Evolutionary conservation across 192 early-diverging fungal genomes (phyloP).

Genomic region (Entomortierella chlamydospora): DNA sequence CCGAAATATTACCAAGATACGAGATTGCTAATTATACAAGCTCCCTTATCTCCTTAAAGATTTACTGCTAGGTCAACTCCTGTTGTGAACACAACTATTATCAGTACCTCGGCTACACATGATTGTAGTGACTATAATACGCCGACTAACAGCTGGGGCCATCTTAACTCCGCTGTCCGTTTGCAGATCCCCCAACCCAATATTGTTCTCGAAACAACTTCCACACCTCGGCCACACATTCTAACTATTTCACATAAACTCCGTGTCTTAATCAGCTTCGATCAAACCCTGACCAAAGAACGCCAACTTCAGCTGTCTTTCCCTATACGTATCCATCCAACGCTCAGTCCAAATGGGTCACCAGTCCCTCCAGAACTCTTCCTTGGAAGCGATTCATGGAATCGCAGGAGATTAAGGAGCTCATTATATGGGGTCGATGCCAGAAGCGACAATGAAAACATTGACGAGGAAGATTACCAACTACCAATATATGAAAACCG

Average conservation of each 20-base stretch:
- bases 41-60: neutral
- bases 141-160: conserved; percentile 14
- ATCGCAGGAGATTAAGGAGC: neutral
- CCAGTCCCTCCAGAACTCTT: conserved; percentile 23
- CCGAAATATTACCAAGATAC: no score
- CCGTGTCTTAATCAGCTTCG: conserved; percentile 28
- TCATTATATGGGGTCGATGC: conserved; percentile 8
- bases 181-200: conserved; percentile 42
- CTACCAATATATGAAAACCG: conserved; percentile 41
- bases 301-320: conserved; percentile 42
- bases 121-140: conserved; percentile 4
- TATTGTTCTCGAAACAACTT: conserved; percentile 3
- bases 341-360: neutral
- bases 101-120: conserved; percentile 32
- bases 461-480: conserved; percentile 10
- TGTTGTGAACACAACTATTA: conserved; percentile 7
- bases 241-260: conserved; percentile 26
- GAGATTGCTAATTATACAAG: neutral
- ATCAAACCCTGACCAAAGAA: conserved; percentile 12
- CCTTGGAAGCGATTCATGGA: neutral
- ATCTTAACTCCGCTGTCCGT: conserved; percentile 5
- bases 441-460: conserved; percentile 1
- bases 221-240: conserved; percentile 5
- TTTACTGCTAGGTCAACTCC: conserved; percentile 8
- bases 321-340: conserved; percentile 28